phyloP scores from a whole-genome alignment of 768 basidiomycete species.

The Trametes cinnabarina region DNA sequence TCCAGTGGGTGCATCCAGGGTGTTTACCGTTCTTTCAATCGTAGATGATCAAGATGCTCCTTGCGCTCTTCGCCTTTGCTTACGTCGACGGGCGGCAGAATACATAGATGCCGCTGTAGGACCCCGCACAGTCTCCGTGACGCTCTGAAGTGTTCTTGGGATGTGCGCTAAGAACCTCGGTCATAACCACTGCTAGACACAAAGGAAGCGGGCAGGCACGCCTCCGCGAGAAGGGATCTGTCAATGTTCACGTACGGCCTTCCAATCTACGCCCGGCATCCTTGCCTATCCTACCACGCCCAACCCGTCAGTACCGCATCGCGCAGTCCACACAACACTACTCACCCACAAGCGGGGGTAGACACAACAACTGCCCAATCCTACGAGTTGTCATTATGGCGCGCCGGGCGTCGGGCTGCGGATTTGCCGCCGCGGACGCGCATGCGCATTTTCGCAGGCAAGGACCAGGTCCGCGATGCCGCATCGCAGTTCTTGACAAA shows the following conservation, averaged over 20 bases:
- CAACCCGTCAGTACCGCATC: background rate
- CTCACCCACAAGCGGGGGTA: background rate
- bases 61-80: too few relatives aligned
- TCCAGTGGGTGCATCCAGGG: too few relatives aligned
- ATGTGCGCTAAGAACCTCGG: background rate
- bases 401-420: background rate
- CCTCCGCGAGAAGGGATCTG: slow-evolving; percentile 4
- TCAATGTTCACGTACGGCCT: background rate
- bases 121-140: background rate
- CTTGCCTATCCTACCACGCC: slow-evolving; percentile 4
- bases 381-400: slow-evolving; percentile 1
- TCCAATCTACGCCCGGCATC: background rate
- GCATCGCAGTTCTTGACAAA: background rate
- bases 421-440: background rate
- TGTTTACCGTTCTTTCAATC: too few relatives aligned
- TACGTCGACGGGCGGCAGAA: too few relatives aligned
- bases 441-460: background rate
- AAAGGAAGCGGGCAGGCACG: background rate
- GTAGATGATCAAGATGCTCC: too few relatives aligned
- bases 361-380: slow-evolving; percentile 7
- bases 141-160: background rate
- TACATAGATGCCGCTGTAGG: too few relatives aligned
- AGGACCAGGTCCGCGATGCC: background rate
- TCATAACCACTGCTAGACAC: background rate
- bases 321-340: background rate